A percentile compares a stretch with the other conserved stretches of the same genome.
Evolutionary conservation across 495 filamentous ascomycete genomes (phyloP).

Genomic region (Trichoderma gamsii): DNA sequence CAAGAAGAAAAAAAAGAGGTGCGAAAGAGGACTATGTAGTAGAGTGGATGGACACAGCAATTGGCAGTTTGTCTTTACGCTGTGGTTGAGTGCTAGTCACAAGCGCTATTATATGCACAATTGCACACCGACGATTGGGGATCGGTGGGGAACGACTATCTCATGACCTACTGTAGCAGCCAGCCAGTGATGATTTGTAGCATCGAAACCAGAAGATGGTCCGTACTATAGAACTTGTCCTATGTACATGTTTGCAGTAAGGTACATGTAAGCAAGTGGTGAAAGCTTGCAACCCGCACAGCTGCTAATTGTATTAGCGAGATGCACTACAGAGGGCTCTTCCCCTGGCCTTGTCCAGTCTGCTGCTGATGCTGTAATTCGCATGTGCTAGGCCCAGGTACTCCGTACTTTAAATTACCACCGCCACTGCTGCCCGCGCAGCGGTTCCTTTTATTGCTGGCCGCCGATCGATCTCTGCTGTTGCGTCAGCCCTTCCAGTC

Average conservation of each 20-base stretch:
- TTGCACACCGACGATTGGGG: slow-evolving; percentile 6
- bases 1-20: too few relatives aligned
- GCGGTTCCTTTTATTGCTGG: not conserved
- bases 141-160: not conserved
- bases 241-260: not conserved
- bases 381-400: too few relatives aligned
- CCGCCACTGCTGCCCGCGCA: not conserved
- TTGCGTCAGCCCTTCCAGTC: not conserved
- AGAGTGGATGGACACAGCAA: too few relatives aligned
- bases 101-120: not conserved
- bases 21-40: too few relatives aligned
- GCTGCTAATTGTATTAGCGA: not conserved
- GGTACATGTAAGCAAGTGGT: too few relatives aligned
- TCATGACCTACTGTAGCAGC: not conserved
- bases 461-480: slow-evolving; percentile 11
- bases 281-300: not conserved
- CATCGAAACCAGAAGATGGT: not conserved
- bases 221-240: not conserved
- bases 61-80: too few relatives aligned
- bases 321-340: not conserved
- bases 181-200: not conserved
- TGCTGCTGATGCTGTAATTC: not conserved
- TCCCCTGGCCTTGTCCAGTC: not conserved
- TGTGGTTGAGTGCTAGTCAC: too few relatives aligned
- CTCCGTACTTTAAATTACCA: not conserved